Percentiles rank a stretch among this genome's conserved stretches.
phyloP scores from a whole-genome alignment of 805 yeast species.

The Danielia reshetovae region DNA sequence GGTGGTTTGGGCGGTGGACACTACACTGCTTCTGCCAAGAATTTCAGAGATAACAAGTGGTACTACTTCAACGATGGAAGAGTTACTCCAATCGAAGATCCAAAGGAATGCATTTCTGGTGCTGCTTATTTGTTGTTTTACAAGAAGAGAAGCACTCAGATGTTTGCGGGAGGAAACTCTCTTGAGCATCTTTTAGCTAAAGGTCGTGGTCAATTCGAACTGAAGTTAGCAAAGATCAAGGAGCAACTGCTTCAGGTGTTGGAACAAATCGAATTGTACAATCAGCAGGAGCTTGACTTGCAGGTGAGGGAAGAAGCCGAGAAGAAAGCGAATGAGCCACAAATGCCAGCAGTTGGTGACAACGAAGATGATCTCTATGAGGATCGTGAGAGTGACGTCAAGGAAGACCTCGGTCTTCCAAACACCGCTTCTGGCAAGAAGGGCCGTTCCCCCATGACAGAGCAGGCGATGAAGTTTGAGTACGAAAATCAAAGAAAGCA shows the following conservation, averaged over 20 bases:
- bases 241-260: conserved; percentile 11
- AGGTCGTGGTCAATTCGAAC: conserved; percentile 46
- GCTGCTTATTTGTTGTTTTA: conserved; percentile 89
- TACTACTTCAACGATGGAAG: conserved; percentile 85
- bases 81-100: conserved; percentile 54
- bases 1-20: conserved; percentile 98
- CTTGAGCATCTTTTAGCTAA: conserved; percentile 22
- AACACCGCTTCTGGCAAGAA: conserved; percentile 7
- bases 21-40: conserved; percentile 86
- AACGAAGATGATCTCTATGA: conserved; percentile 10
- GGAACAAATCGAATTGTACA: conserved; percentile 9
- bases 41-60: conserved; percentile 75
- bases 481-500: conserved; percentile 17
- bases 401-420: conserved; percentile 1
- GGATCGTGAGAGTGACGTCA: conserved; percentile 4
- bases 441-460: conserved; percentile 15
- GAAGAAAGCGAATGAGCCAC: conserved; percentile 15
- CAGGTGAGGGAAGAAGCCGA: conserved; percentile 13
- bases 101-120: conserved; percentile 59
- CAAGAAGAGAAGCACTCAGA: conserved; percentile 46
- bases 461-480: conserved; percentile 12
- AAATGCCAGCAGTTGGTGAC: too few species aligned
- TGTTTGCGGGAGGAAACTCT: conserved; percentile 12
- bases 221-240: conserved; percentile 41
- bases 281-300: conserved; percentile 11